Conservation (phyloP, 2,329 filamentous ascomycete species). For the Cercospora citrullina region DNA sequence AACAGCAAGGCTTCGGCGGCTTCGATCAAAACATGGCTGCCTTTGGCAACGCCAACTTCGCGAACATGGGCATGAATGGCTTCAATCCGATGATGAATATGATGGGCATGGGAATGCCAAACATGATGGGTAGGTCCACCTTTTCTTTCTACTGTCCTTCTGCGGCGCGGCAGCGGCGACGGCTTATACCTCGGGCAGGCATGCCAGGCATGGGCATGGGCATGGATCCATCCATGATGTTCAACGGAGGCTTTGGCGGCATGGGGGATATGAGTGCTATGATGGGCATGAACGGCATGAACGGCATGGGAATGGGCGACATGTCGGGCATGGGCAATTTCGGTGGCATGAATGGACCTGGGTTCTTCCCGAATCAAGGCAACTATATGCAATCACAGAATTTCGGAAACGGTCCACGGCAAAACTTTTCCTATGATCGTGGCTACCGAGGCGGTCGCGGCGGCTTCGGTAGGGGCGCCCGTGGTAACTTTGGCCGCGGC, state of each 20-base stretch:
- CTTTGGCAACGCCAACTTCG: conserved; percentile 27
- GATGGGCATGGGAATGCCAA: conserved; percentile 51
- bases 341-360: conserved; percentile 72
- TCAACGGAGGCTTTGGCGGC: conserved; percentile 61
- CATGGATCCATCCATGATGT: conserved; percentile 84
- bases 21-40: conserved; percentile 30
- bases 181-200: conserved; percentile 48
- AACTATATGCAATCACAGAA: conserved; percentile 52
- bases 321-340: conserved; percentile 60
- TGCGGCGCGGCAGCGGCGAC: conserved; percentile 30
- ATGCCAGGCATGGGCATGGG: conserved; percentile 70
- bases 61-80: conserved; percentile 50
- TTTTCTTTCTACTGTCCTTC: conserved; percentile 12
- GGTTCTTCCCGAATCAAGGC: conserved; percentile 51
- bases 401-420: conserved; percentile 38
- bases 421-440: conserved; percentile 61
- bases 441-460: conserved; percentile 63
- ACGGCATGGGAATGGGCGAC: conserved; percentile 62
- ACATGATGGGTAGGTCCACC: conserved; percentile 77
- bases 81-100: conserved; percentile 69
- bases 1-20: conserved; percentile 28
- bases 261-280: conserved; percentile 68
- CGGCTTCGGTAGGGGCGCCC: conserved; percentile 42
- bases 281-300: conserved; percentile 73
- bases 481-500: conserved; percentile 29